A percentile compares a stretch with the other conserved stretches of the same genome.
Evolutionary conservation across 164 flowering plant species (phyloP).

Genomic region (Magnolia kwangsiensis): DNA sequence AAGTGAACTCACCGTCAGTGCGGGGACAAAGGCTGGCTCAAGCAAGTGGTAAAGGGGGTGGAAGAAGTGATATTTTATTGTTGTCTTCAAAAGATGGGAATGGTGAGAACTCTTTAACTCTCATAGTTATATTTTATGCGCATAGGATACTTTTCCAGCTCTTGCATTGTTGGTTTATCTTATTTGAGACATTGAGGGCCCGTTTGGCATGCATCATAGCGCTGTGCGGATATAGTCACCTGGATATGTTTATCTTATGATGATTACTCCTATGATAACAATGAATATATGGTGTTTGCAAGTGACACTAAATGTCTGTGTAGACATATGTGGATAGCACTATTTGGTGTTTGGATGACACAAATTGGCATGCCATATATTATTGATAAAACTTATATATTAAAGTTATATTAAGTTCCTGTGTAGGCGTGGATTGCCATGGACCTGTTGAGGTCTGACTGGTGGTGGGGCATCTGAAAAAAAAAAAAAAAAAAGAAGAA

Average conservation of each 20-base stretch:
- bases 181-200: neutral
- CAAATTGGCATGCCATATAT: neutral
- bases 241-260: neutral
- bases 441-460: no score
- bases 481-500: no score
- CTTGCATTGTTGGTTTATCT: neutral
- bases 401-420: no score
- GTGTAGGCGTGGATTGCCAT: no score
- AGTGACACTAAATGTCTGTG: neutral
- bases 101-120: constrained; percentile 31
- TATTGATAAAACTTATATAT: no score
- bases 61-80: constrained; percentile 38
- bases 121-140: neutral
- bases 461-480: no score
- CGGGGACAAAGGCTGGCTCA: constrained; percentile 42
- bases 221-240: neutral
- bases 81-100: constrained; percentile 59
- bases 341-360: neutral
- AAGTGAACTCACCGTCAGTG: constrained; percentile 48
- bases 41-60: constrained; percentile 35
- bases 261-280: neutral
- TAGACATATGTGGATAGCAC: neutral
- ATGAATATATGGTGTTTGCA: no score
- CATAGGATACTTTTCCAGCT: neutral
- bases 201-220: neutral